These are phyloP conservation scores for Moricandia arvensis DNA, from an alignment of 345 rosid genomes.

Conservation along the genomic window DNA sequence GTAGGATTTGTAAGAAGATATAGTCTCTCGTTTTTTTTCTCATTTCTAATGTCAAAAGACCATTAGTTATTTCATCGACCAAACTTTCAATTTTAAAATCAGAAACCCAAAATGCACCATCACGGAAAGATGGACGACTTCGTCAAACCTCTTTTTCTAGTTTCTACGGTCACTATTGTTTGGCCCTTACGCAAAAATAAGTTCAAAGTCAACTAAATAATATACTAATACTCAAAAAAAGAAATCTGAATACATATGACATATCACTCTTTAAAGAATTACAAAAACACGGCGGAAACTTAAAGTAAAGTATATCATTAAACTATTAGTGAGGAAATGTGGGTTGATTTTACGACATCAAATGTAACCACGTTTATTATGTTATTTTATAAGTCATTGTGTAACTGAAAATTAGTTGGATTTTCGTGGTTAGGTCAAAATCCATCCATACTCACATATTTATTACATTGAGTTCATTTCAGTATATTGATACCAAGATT, in stretches of 20 bases:
- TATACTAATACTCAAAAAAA: not conserved
- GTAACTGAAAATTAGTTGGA: too few relatives aligned
- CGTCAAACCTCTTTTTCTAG: conserved; percentile 2
- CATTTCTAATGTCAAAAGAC: too few relatives aligned
- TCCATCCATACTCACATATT: too few relatives aligned
- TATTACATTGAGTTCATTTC: too few relatives aligned
- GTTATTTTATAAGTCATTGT: too few relatives aligned
- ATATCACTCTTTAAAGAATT: not conserved
- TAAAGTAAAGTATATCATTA: not conserved
- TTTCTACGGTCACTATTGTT: conserved; percentile 6
- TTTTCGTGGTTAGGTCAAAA: too few relatives aligned
- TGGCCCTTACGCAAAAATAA: conserved; percentile 18
- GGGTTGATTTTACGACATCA: conserved; percentile 2
- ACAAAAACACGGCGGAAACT: not conserved
- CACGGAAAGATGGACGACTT: conserved; percentile 6
- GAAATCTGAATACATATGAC: not conserved
- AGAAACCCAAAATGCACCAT: not conserved
- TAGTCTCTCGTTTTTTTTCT: too few relatives aligned
- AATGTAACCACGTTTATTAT: not conserved
- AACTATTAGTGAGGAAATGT: not conserved
- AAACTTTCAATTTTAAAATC: too few relatives aligned
- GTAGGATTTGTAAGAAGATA: too few relatives aligned
- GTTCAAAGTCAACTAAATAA: conserved; percentile 19
- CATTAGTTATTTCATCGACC: too few relatives aligned
- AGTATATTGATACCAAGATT: too few relatives aligned